Conservation (phyloP, 139 green algal genomes). For the Chlorella vulgaris region DNA sequence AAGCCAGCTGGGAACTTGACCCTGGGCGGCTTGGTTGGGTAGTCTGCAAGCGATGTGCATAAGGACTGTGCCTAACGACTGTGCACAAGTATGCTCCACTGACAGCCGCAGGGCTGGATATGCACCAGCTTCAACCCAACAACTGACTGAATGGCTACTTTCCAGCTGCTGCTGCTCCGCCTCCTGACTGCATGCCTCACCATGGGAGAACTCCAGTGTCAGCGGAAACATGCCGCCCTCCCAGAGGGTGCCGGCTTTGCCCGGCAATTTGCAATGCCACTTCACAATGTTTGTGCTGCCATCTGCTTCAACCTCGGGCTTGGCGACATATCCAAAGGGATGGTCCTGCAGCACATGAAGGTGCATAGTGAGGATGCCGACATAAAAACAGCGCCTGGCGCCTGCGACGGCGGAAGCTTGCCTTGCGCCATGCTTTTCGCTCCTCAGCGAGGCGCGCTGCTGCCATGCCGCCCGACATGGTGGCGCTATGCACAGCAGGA, state of each 20-base stretch:
- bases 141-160: not conserved
- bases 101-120: not conserved
- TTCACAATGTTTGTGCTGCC: slow-evolving; percentile 52
- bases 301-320: slow-evolving; percentile 43
- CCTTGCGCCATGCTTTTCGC: slow-evolving; percentile 67
- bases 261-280: slow-evolving; percentile 70
- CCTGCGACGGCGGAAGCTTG: not conserved
- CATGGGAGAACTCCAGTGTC: slow-evolving; percentile 35
- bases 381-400: not conserved
- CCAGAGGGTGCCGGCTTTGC: slow-evolving; percentile 69
- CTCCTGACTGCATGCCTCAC: not conserved
- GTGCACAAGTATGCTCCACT: not conserved
- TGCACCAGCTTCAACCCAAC: not conserved
- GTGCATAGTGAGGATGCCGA: not conserved
- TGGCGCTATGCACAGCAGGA: not conserved
- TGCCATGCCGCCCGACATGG: not conserved
- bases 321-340: slow-evolving; percentile 69
- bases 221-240: slow-evolving; percentile 69
- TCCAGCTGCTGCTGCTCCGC: not conserved
- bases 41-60: slow-evolving; percentile 44
- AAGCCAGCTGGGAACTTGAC: slow-evolving; percentile 37
- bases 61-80: not conserved
- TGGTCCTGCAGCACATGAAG: slow-evolving; percentile 49
- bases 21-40: slow-evolving; percentile 63
- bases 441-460: slow-evolving; percentile 46